These are phyloP conservation scores for Penicillium diatomitis DNA, from an alignment of 495 filamentous ascomycete species.

Conservation along the genomic window DNA sequence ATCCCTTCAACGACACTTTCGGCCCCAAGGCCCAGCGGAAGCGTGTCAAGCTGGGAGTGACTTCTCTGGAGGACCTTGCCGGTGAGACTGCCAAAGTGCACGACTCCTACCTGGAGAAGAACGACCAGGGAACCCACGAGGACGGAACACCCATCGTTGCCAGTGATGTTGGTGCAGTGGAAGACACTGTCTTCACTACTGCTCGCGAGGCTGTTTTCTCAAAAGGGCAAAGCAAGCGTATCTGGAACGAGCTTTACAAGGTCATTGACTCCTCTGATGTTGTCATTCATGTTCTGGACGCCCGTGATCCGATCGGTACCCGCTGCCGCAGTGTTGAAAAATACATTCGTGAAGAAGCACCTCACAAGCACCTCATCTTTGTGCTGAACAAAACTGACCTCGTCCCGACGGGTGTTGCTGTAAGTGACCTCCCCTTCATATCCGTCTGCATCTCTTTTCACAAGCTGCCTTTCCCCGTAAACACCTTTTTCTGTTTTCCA, in stretches of 20 bases:
- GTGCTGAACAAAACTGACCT: conserved; percentile 94
- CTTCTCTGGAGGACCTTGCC: conserved; percentile 71
- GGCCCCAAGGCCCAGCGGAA: conserved; percentile 91
- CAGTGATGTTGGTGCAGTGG: conserved; percentile 42
- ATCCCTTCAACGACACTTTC: conserved; percentile 82
- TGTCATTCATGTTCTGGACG: conserved; percentile 88
- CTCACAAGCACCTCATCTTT: conserved; percentile 90
- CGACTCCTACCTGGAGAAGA: conserved; percentile 65
- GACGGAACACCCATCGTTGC: conserved; percentile 53
- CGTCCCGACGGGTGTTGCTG: conserved; percentile 85
- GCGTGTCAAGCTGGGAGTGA: conserved; percentile 76
- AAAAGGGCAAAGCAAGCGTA: conserved; percentile 89
- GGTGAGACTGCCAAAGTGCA: conserved; percentile 68
- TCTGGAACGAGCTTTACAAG: conserved; percentile 99
- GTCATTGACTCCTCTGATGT: conserved; percentile 96
- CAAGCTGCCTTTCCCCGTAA: conserved; percentile 4
- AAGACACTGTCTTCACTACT: conserved; percentile 48
- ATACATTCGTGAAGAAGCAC: conserved; percentile 84
- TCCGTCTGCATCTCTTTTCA: conserved; percentile 6
- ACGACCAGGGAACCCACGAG: conserved; percentile 61
- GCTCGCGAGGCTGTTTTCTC: conserved; percentile 84
- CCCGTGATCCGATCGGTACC: conserved; percentile 83
- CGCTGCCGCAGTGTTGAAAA: conserved; percentile 85
- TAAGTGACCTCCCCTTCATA: conserved; percentile 50
- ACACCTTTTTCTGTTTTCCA: conserved; percentile 6